Percentiles rank a stretch among this genome's conserved stretches.
Conservation (phyloP, 192 early-diverging fungal species). For the Fimicolochytrium jonesii region DNA sequence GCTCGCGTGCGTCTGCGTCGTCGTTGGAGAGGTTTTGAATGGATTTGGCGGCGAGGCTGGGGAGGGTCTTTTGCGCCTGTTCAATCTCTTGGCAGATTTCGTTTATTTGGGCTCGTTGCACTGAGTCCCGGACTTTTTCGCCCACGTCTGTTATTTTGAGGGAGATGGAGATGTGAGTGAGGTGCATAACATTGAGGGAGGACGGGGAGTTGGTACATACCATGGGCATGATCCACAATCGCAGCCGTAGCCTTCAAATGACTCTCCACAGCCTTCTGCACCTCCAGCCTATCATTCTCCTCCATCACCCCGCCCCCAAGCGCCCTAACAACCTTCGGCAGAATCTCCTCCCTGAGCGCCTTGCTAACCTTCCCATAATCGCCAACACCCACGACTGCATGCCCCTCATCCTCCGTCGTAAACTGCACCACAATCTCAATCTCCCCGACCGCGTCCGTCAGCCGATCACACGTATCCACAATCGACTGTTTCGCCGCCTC, state of each 20-base stretch:
- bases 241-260: constrained; percentile 5
- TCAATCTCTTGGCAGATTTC: constrained; percentile 9
- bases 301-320: neutral
- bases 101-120: constrained; percentile 11
- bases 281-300: neutral
- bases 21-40: too few species aligned
- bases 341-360: constrained; percentile 7
- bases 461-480: constrained; percentile 7
- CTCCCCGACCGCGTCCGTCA: constrained; percentile 20
- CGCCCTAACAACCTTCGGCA: constrained; percentile 10
- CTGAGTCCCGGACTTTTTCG: constrained; percentile 4
- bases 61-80: constrained; percentile 10
- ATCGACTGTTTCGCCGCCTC: constrained; percentile 1
- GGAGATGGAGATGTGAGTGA: too few species aligned
- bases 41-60: too few species aligned
- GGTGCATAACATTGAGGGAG: too few species aligned
- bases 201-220: too few species aligned
- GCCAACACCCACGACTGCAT: constrained; percentile 17
- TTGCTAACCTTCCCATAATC: constrained; percentile 14
- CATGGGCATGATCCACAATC: constrained; percentile 16
- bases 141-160: neutral
- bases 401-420: constrained; percentile 30
- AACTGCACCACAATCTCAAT: constrained; percentile 38
- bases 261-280: constrained; percentile 15
- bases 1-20: too few species aligned